Base-by-base conservation (phyloP, 2,329 filamentous ascomycete species). In the Ophiostoma triangulosporum region DNA sequence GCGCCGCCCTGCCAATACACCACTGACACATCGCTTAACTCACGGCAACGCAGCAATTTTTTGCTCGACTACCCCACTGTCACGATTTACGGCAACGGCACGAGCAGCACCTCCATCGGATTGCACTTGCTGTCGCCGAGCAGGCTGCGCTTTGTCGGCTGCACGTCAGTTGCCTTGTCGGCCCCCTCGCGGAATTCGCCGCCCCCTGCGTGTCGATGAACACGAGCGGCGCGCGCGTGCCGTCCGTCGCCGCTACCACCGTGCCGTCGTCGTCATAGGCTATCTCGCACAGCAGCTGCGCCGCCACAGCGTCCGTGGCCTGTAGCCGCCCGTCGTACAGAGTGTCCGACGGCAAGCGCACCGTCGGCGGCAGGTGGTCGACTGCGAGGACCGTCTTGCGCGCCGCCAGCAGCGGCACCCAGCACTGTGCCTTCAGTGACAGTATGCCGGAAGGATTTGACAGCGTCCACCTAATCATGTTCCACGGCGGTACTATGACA, bases 191-290 rank as follows among this genome's bases (percentile, higher is more conserved):
- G 82, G 57, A 91, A 96, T 62, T 94, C 87, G 0, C 90, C 93
- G 9, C 93, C 93, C n/a, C n/a, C 66, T 97, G 93, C 0, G 93
- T 98, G 64, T 98, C 93, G 66, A 88, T 94, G 68, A 97, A 97
- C 9, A 98, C 79, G 2, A 98, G 69, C 0, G 93, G 87, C 67
- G 95, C 88, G 48, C 69, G 77, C 0, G 91, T 97, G 62, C 98
- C 88, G 58, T 97, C 93, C 0, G 79, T 89, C 51, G 86, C 83
- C 55, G 80, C 64, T 0, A 96, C 83, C 6, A 26, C 27, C 3
- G 40, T 7, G 4, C 48, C n/a, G n/a, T n/a, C 45, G n/a, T 50
- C 46, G 3, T 20, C 45, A 64, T 95, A 95, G 0, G 83, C 79
- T 4, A 98, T 68, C 58, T 89, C 85, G 51, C 74, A 84, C 8